Evolutionary conservation across 257 asterid genomes (phyloP).

Genomic region (Primulina tabacum): DNA sequence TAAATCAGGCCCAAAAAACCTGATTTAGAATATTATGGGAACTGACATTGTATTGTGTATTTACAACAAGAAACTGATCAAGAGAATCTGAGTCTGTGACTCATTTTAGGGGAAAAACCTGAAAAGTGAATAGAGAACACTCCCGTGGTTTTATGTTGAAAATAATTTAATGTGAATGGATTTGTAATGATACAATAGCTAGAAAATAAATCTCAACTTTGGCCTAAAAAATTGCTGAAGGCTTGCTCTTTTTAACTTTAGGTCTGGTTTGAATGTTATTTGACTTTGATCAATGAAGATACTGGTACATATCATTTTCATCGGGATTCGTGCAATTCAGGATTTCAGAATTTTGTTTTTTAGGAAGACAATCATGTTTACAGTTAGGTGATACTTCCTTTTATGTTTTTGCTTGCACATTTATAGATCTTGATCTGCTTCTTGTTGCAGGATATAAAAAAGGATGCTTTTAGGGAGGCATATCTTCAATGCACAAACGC

Average conservation of each 20-base stretch:
- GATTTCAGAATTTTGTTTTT: not conserved
- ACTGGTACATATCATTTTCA: not conserved
- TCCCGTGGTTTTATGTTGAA: not conserved
- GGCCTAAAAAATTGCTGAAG: not conserved
- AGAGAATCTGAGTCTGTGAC: not conserved
- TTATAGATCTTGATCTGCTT: conserved; percentile 29
- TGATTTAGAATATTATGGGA: not conserved
- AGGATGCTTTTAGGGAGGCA: conserved; percentile 93
- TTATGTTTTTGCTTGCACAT: not conserved
- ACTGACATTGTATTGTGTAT: not conserved
- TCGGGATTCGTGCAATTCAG: not conserved
- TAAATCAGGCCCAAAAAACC: not conserved
- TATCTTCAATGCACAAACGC: conserved; percentile 64
- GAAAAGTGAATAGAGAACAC: not conserved
- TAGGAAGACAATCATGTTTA: not conserved
- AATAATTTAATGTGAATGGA: not conserved
- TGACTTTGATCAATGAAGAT: not conserved
- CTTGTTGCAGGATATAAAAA: conserved; percentile 73
- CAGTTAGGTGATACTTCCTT: conserved; percentile 11
- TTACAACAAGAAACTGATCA: not conserved
- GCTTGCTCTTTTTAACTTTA: conserved; percentile 1
- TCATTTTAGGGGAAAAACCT: too few species aligned
- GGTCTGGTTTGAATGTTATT: conserved; percentile 1
- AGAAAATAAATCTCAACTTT: too few species aligned
- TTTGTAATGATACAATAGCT: not conserved